These are phyloP conservation scores for Phytophthora brassicae DNA, from an alignment of 352 stramenopile genomes.

Conservation along the genomic window DNA sequence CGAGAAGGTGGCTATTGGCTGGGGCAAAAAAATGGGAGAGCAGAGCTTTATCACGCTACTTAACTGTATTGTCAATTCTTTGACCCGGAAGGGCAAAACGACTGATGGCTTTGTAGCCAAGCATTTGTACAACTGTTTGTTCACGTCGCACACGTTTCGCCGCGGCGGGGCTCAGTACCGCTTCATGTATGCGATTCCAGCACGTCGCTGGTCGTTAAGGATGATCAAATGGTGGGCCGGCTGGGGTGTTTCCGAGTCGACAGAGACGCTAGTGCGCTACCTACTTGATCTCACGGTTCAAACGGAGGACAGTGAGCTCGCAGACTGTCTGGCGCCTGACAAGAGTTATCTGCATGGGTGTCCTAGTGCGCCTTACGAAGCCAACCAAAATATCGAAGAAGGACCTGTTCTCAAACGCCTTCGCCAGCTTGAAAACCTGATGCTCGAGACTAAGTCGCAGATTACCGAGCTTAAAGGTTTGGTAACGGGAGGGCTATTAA, in stretches of 20 bases:
- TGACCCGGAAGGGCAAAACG: not conserved
- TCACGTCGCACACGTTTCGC: slow-evolving; percentile 13
- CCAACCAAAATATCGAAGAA: slow-evolving; percentile 1
- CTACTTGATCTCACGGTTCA: slow-evolving; percentile 8
- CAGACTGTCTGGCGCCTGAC: slow-evolving; percentile 8
- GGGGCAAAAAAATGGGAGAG: slow-evolving; percentile 13
- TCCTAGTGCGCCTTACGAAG: slow-evolving; percentile 5
- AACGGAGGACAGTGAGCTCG: slow-evolving; percentile 8
- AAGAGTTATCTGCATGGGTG: slow-evolving; percentile 17
- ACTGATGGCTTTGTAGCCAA: slow-evolving; percentile 6
- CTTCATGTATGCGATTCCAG: slow-evolving; percentile 12
- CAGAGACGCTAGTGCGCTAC: slow-evolving; percentile 14
- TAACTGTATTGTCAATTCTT: slow-evolving; percentile 14
- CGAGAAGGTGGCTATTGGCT: not conserved
- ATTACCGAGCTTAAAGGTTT: not conserved
- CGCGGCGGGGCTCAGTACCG: slow-evolving; percentile 4
- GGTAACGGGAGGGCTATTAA: too few species aligned
- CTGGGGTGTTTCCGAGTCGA: slow-evolving; percentile 17
- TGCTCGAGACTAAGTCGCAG: slow-evolving; percentile 2
- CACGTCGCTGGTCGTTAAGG: slow-evolving; percentile 6
- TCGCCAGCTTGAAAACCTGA: slow-evolving; percentile 4
- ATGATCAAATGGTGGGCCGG: slow-evolving; percentile 22
- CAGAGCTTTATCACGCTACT: slow-evolving; percentile 10
- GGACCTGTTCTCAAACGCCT: slow-evolving; percentile 6
- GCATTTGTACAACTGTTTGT: slow-evolving; percentile 12